Base-by-base conservation (phyloP, 31 red algal genomes). In the Porphyra umbilicalis region DNA sequence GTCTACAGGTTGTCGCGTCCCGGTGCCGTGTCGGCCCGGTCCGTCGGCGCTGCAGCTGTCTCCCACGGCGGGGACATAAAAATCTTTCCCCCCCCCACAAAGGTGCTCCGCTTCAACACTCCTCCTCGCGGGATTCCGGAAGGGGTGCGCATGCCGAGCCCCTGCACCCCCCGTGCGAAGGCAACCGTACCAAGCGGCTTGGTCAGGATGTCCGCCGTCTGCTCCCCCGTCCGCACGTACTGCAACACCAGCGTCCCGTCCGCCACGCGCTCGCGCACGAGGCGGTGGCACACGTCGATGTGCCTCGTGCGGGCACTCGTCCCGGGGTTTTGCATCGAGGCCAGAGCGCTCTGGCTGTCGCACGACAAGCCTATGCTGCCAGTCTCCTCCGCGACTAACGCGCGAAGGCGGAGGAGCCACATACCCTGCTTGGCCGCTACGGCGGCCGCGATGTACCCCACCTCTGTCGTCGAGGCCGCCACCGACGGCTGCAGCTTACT, bases 401-500 rank as follows among this genome's bases (percentile, higher is more conserved):
- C 20, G 6, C 77, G 31, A 30, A 89, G 38, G n/a, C 79, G 1
- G 11, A n/a, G 32, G 7, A 84, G 0, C 81, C 86, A 83, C n/a
- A 0, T 10, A 9, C 37, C 20, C 29, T 83, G n/a, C 7, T 36
- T 18, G 5, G 81, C 80, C 2, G 30, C 67, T 40, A 78, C 86
- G 16, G 81, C 82, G 13, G 71, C 0, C 0, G 81, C 42, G 81
- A 35, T n/a, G 74, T 83, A 89, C 33, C 84, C 80, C 7, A 82
- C 86, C 71, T 89, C 86, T 10, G 81, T 31, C 68, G 81, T 89
- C 38, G 80, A 88, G 18, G 83, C 39, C 9, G 86, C 3, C 30
- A 75, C 1, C 10, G 81, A 4, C 31, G n/a, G 33, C 37, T 89
- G 81, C 4, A 83, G 44, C 0, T 67, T 71, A 10, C 81, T 80